These are phyloP conservation scores for Biscutella laevigata DNA, from an alignment of 441 rosid species.

Conservation along the genomic window DNA sequence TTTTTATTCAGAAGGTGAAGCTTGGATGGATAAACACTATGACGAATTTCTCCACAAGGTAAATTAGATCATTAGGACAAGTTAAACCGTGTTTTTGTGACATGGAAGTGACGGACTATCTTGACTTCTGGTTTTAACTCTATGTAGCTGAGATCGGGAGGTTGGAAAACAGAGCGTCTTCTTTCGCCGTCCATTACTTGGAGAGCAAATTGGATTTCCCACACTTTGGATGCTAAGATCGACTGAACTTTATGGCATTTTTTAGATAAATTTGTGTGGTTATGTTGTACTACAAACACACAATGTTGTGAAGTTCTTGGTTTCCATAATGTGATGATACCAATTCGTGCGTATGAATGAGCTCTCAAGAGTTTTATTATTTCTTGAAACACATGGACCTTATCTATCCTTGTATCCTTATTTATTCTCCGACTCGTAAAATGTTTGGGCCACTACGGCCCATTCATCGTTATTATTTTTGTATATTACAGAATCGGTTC, in stretches of 20 bases:
- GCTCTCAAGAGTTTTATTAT: too few relatives aligned
- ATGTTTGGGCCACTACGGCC: not conserved
- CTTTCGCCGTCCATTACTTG: constrained; percentile 64
- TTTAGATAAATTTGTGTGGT: not conserved
- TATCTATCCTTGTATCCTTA: too few relatives aligned
- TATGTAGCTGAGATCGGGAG: constrained; percentile 57
- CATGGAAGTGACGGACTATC: not conserved
- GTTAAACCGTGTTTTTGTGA: not conserved
- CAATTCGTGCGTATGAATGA: too few relatives aligned
- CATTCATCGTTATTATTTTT: not conserved
- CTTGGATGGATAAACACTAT: constrained; percentile 78
- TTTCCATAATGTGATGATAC: not conserved
- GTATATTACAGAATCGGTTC: not conserved
- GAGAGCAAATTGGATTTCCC: constrained; percentile 64
- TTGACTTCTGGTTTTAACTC: not conserved
- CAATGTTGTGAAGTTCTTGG: not conserved
- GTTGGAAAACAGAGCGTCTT: constrained; percentile 88
- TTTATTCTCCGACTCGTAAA: too few relatives aligned
- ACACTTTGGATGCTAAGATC: constrained; percentile 35
- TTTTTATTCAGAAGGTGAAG: constrained; percentile 37
- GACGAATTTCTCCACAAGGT: constrained; percentile 59
- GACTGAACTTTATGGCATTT: constrained; percentile 33
- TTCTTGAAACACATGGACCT: too few relatives aligned
- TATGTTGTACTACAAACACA: not conserved
- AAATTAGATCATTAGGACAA: constrained; percentile 1